These are phyloP conservation scores for Sungouiella blattae DNA, from an alignment of 805 yeast species.

Conservation along the genomic window DNA sequence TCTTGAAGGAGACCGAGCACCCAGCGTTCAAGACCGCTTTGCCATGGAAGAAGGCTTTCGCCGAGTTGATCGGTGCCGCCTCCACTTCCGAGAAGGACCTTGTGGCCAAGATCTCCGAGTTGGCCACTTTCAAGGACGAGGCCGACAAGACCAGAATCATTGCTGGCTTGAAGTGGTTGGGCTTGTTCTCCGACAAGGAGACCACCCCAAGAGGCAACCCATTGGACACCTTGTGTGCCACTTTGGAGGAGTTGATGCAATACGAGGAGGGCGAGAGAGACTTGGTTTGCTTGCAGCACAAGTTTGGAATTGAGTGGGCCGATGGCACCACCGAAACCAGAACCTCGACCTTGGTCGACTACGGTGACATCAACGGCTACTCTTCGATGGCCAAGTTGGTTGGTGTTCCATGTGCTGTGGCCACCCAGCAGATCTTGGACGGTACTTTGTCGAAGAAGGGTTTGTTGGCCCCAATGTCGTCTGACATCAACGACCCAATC, in stretches of 20 bases:
- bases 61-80: constrained; percentile 68
- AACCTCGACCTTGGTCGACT: constrained; percentile 92
- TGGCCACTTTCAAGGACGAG: constrained; percentile 75
- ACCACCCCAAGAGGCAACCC: constrained; percentile 92
- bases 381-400: constrained; percentile 98
- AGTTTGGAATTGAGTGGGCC: constrained; percentile 95
- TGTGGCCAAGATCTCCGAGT: constrained; percentile 66
- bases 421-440: constrained; percentile 77
- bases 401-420: constrained; percentile 98
- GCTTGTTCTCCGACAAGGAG: constrained; percentile 71
- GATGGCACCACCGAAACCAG: constrained; percentile 88
- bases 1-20: constrained; percentile 73
- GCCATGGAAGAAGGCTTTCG: constrained; percentile 88
- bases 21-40: constrained; percentile 54
- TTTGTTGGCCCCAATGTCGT: constrained; percentile 86
- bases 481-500: constrained; percentile 86
- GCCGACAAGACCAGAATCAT: constrained; percentile 84
- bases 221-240: constrained; percentile 94
- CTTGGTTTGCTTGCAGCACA: constrained; percentile 92
- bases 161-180: constrained; percentile 91
- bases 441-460: constrained; percentile 80
- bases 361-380: constrained; percentile 85
- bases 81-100: constrained; percentile 72
- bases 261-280: constrained; percentile 95
- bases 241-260: constrained; percentile 93